Evolutionary conservation across 1,139 yeast genomes (phyloP).

Genomic region (Geotrichum siamense): DNA sequence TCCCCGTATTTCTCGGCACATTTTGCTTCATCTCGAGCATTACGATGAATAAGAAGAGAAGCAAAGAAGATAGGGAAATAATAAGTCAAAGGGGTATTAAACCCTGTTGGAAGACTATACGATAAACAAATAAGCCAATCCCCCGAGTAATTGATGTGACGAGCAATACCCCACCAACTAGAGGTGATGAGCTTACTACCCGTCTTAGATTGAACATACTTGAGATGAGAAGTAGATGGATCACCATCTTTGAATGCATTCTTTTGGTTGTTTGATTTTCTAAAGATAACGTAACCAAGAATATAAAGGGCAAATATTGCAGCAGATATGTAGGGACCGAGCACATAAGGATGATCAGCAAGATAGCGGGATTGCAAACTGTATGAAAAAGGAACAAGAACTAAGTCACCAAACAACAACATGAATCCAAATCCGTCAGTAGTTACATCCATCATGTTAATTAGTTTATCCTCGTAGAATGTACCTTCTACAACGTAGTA

Average conservation of each 20-base stretch:
- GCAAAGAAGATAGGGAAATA: slow-evolving; percentile 83
- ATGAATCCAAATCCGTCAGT: slow-evolving; percentile 97
- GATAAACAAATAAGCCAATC: slow-evolving; percentile 91
- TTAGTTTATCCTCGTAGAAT: slow-evolving; percentile 76
- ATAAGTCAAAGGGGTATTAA: slow-evolving; percentile 73
- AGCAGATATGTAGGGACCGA: slow-evolving; percentile 42
- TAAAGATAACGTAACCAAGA: slow-evolving; percentile 75
- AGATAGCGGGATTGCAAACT: slow-evolving; percentile 78
- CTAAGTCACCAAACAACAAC: slow-evolving; percentile 89
- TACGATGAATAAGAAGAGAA: slow-evolving; percentile 75
- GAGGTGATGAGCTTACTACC: slow-evolving; percentile 77
- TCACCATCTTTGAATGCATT: slow-evolving; percentile 76
- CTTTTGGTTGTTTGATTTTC: slow-evolving; percentile 76
- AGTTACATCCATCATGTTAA: slow-evolving; percentile 92
- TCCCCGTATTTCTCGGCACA: slow-evolving; percentile 80
- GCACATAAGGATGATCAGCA: slow-evolving; percentile 52
- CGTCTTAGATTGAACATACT: slow-evolving; percentile 61
- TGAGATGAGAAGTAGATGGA: slow-evolving; percentile 51
- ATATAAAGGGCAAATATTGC: slow-evolving; percentile 41
- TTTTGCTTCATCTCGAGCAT: slow-evolving; percentile 83
- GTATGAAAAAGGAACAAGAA: slow-evolving; percentile 92
- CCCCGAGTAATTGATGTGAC: slow-evolving; percentile 91
- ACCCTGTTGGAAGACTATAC: slow-evolving; percentile 90
- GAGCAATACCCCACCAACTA: slow-evolving; percentile 95
- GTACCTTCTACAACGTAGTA: slow-evolving; percentile 90